A percentile compares a stretch with the other conserved stretches of the same genome.
phyloP scores from a whole-genome alignment of 805 yeast genomes.

The Myxozyma lipomycoides region DNA sequence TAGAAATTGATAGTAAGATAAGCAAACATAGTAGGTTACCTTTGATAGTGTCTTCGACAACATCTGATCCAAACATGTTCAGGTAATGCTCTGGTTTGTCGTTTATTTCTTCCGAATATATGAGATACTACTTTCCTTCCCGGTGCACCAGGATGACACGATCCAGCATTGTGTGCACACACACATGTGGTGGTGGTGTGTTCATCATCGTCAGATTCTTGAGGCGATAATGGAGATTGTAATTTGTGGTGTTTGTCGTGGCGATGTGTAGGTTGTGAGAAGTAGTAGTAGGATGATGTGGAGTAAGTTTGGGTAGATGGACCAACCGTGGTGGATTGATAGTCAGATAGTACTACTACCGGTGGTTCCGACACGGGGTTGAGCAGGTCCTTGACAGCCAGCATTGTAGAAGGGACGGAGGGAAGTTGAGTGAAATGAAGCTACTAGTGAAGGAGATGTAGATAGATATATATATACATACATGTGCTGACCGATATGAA shows the following conservation, averaged over 20 bases:
- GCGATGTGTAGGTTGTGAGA: background rate
- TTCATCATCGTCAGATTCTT: background rate
- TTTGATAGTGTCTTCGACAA: conserved; percentile 26
- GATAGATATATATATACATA: no score
- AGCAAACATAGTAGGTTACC: background rate
- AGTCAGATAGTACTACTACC: background rate
- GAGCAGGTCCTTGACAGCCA: background rate
- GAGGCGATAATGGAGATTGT: background rate
- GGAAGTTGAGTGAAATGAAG: background rate
- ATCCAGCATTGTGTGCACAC: conserved; percentile 2
- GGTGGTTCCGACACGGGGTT: background rate
- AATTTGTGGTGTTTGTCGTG: background rate
- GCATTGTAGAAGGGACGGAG: background rate
- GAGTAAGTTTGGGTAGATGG: background rate
- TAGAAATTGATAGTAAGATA: background rate
- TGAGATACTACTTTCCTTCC: conserved; percentile 27
- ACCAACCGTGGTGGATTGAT: background rate
- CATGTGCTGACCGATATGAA: background rate
- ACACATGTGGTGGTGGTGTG: conserved; percentile 2
- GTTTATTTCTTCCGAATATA: conserved; percentile 28
- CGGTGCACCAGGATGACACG: conserved; percentile 16
- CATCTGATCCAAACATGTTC: conserved; percentile 19
- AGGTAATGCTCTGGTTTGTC: conserved; percentile 27
- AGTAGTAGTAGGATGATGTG: conserved; percentile 1
- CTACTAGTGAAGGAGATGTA: background rate